These are phyloP conservation scores for Pichia sp. DNA, from an alignment of 1,139 yeast genomes.

Conservation along the genomic window DNA sequence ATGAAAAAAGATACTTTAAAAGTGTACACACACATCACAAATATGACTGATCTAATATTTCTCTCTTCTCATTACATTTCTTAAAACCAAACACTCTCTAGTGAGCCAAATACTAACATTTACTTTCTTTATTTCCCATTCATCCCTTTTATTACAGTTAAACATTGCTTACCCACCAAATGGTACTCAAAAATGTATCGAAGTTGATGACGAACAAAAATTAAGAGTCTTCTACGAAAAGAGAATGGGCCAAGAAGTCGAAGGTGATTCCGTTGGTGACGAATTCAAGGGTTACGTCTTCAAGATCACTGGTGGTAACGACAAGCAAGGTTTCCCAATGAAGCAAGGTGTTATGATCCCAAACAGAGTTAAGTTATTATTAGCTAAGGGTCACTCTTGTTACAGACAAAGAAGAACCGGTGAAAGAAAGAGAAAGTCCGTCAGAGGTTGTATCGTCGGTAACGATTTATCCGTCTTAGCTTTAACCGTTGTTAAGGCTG, in stretches of 20 bases:
- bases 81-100: no score
- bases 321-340: slow-evolving; percentile 99
- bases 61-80: no score
- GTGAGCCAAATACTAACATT: slow-evolving; percentile 24
- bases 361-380: slow-evolving; percentile 97
- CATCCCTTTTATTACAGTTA: slow-evolving; percentile 63
- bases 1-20: no score
- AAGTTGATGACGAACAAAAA: slow-evolving; percentile 99
- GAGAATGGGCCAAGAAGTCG: slow-evolving; percentile 99
- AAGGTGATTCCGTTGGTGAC: slow-evolving; percentile 97
- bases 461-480: slow-evolving; percentile 96
- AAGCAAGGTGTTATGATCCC: slow-evolving; percentile 99
- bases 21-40: no score
- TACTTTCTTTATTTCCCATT: not conserved
- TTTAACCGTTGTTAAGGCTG: slow-evolving; percentile 94
- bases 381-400: slow-evolving; percentile 95
- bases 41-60: no score
- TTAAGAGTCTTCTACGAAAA: slow-evolving; percentile 98
- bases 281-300: slow-evolving; percentile 99
- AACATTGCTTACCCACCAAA: slow-evolving; percentile 99
- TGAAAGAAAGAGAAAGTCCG: slow-evolving; percentile 99
- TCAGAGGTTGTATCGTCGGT: slow-evolving; percentile 99
- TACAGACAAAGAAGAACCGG: slow-evolving; percentile 99
- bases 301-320: slow-evolving; percentile 99
- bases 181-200: slow-evolving; percentile 99